phyloP scores from a whole-genome alignment of 305 asterid genomes.

The Fraxinus floribunda region DNA sequence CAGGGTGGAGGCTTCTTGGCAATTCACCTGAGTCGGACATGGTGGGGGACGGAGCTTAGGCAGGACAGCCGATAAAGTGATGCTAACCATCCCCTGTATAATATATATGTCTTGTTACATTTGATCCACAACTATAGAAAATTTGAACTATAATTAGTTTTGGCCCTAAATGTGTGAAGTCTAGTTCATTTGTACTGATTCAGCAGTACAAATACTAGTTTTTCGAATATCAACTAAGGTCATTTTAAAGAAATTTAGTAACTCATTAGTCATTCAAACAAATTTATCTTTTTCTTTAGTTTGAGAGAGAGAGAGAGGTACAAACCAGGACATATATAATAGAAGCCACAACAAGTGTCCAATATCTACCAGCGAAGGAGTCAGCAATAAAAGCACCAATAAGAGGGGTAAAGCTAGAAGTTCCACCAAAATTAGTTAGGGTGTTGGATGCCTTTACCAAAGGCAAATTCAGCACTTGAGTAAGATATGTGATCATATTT shows the following conservation, averaged over 20 bases:
- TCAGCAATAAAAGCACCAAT: conserved; percentile 75
- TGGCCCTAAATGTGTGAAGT: neutral
- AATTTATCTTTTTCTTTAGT: neutral
- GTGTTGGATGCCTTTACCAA: conserved; percentile 74
- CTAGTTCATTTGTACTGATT: neutral
- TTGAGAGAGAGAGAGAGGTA: neutral
- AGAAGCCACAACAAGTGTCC: conserved; percentile 65
- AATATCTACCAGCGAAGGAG: conserved; percentile 67
- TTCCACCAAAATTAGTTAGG: conserved; percentile 62
- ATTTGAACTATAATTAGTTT: neutral
- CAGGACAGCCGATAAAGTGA: conserved; percentile 57
- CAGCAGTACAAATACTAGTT: neutral
- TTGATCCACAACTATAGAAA: neutral
- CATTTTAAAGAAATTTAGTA: neutral
- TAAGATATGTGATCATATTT: conserved; percentile 77
- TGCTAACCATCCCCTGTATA: conserved; percentile 54
- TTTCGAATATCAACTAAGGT: neutral
- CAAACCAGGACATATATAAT: conserved; percentile 56
- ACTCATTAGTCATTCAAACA: neutral
- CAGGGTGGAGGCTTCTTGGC: conserved; percentile 58
- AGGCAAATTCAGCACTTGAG: conserved; percentile 66
- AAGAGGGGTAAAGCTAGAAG: conserved; percentile 68
- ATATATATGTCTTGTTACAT: conserved; percentile 17
- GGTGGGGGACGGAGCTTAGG: conserved; percentile 72
- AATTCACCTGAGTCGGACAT: conserved; percentile 65